Evolutionary conservation across 345 rosid species (phyloP).

Genomic region (Mangifera indica): DNA sequence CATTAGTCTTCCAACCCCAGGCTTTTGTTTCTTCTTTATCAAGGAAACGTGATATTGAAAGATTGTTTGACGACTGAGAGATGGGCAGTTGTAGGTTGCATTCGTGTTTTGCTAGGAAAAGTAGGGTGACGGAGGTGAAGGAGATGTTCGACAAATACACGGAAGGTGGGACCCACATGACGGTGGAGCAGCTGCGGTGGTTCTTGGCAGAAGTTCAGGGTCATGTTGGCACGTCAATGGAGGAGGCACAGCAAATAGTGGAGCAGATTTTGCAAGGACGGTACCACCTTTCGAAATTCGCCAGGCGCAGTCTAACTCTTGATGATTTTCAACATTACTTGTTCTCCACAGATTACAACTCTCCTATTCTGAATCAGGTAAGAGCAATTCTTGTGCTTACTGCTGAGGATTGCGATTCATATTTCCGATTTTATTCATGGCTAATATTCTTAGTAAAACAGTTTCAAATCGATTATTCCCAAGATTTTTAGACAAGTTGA

Average conservation of each 20-base stretch:
- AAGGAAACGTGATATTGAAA: too few relatives aligned
- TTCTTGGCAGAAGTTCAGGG: slow-evolving; percentile 58
- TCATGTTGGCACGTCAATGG: slow-evolving; percentile 23
- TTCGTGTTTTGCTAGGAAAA: slow-evolving; percentile 58
- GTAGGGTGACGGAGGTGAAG: slow-evolving; percentile 57
- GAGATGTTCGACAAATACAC: slow-evolving; percentile 59
- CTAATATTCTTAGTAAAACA: too few relatives aligned
- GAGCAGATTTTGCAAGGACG: slow-evolving; percentile 52
- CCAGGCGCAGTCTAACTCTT: slow-evolving; percentile 55
- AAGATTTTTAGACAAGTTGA: too few relatives aligned
- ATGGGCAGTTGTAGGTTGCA: slow-evolving; percentile 69
- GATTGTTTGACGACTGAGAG: background rate
- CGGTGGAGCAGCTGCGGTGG: slow-evolving; percentile 57
- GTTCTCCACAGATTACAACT: slow-evolving; percentile 62
- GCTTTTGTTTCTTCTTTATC: too few relatives aligned
- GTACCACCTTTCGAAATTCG: slow-evolving; percentile 64
- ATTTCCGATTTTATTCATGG: too few relatives aligned
- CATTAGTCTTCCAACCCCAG: too few relatives aligned
- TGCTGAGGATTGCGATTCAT: too few relatives aligned
- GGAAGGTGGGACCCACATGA: slow-evolving; percentile 52
- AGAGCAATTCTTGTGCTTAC: background rate
- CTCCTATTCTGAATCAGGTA: slow-evolving; percentile 55
- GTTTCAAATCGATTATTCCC: too few relatives aligned
- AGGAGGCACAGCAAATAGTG: slow-evolving; percentile 57
- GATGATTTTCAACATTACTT: slow-evolving; percentile 63